A percentile compares a stretch with the other conserved stretches of the same genome.
Conservation (phyloP, 2,329 filamentous ascomycete genomes). For the Cladosporium phlei region DNA sequence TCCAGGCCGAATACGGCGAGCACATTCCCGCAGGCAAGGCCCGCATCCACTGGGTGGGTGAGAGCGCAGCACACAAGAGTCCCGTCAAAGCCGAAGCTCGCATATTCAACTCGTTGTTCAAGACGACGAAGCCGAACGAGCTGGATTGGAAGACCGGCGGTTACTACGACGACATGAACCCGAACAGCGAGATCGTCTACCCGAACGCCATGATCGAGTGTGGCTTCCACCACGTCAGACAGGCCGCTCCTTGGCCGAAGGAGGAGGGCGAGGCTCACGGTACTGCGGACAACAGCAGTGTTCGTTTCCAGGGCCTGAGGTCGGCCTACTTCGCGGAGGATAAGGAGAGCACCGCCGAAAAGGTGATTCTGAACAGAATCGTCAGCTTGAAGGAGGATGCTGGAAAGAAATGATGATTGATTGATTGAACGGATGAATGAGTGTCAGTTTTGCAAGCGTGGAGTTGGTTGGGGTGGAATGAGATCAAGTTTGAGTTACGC, state of each 20-base stretch:
- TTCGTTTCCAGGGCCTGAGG: constrained; percentile 87
- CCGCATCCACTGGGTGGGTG: constrained; percentile 82
- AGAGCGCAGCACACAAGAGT: constrained; percentile 57
- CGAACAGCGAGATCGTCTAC: constrained; percentile 76
- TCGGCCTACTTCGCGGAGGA: constrained; percentile 86
- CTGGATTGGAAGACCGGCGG: constrained; percentile 65
- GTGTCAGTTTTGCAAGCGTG: constrained; percentile 1
- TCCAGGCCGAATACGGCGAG: constrained; percentile 66
- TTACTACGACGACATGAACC: constrained; percentile 79
- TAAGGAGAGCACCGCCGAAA: constrained; percentile 63
- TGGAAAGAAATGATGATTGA: constrained; percentile 50
- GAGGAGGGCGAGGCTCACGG: constrained; percentile 64
- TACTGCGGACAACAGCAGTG: constrained; percentile 57
- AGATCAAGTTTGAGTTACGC: too few species aligned
- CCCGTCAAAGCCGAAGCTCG: constrained; percentile 66
- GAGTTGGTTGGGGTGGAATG: too few species aligned
- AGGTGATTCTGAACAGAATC: constrained; percentile 83
- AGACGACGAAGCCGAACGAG: constrained; percentile 73
- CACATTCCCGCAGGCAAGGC: constrained; percentile 47
- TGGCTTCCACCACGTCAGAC: constrained; percentile 72
- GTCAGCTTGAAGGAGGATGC: constrained; percentile 85
- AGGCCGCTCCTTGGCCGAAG: constrained; percentile 75
- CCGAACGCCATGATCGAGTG: constrained; percentile 73
- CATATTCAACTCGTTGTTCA: constrained; percentile 79
- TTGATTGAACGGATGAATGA: not conserved